Percentiles rank a stretch among this genome's conserved stretches.
Evolutionary conservation across 2,329 filamentous ascomycete species (phyloP).

Genomic region (Exophiala sideris): DNA sequence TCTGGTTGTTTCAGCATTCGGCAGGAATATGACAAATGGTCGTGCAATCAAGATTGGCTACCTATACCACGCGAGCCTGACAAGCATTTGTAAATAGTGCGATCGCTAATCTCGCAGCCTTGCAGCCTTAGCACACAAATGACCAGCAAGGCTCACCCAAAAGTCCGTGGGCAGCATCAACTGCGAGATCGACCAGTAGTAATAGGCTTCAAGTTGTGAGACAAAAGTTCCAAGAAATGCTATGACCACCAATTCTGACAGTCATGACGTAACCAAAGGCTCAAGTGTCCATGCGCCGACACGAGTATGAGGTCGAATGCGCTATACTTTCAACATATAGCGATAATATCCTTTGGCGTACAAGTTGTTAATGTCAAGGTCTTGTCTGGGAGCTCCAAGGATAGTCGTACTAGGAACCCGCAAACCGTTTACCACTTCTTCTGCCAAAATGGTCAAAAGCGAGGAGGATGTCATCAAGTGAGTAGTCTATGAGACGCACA

Average conservation of each 20-base stretch:
- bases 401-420: neutral
- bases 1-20: neutral
- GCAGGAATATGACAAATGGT: neutral
- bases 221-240: too few relatives aligned
- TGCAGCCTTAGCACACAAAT: too few relatives aligned
- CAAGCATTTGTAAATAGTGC: too few relatives aligned
- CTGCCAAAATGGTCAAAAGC: conserved; percentile 50
- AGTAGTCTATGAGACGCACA: conserved; percentile 21
- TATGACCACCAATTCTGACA: neutral
- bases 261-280: conserved; percentile 19
- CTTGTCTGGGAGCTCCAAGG: neutral
- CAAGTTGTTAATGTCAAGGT: neutral
- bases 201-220: too few relatives aligned
- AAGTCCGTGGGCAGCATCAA: too few relatives aligned
- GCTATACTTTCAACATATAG: neutral
- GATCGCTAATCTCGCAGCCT: too few relatives aligned
- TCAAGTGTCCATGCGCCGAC: neutral
- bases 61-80: too few relatives aligned
- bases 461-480: conserved; percentile 50
- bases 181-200: too few relatives aligned
- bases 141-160: too few relatives aligned
- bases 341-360: neutral
- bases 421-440: neutral
- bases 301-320: neutral
- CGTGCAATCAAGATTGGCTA: too few relatives aligned